These are phyloP conservation scores for Isatis tinctoria DNA, from an alignment of 345 rosid genomes.

Conservation along the genomic window DNA sequence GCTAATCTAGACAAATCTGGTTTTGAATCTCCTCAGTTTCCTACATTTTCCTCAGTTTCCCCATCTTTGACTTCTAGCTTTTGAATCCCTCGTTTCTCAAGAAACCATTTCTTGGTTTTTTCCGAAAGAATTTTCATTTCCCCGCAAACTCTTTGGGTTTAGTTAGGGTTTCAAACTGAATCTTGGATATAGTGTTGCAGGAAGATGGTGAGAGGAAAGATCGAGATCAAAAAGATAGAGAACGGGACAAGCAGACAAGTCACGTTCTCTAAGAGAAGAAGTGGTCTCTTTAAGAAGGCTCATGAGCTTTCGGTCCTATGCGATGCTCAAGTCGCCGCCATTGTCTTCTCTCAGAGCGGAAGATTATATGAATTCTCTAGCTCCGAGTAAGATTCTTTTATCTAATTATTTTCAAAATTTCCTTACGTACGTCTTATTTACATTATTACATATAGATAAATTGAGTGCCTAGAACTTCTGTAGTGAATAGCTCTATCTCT, in stretches of 20 bases:
- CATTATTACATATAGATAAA: background rate
- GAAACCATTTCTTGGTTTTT: background rate
- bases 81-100: conserved; percentile 11
- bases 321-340: conserved; percentile 56
- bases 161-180: conserved; percentile 9
- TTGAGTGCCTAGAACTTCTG: background rate
- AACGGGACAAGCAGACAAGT: conserved; percentile 54
- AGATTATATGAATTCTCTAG: conserved; percentile 42
- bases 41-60: conserved; percentile 3
- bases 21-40: conserved; percentile 1
- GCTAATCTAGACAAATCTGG: conserved; percentile 5
- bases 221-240: conserved; percentile 56
- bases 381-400: conserved; percentile 37
- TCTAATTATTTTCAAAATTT: background rate
- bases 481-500: conserved; percentile 9
- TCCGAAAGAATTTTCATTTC: background rate
- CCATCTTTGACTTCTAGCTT: conserved; percentile 13
- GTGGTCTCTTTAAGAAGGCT: conserved; percentile 59
- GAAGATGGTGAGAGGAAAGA: conserved; percentile 62
- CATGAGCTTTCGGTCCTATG: conserved; percentile 60
- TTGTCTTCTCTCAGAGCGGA: conserved; percentile 56
- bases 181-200: conserved; percentile 12
- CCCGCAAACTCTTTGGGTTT: background rate
- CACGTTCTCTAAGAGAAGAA: conserved; percentile 57
- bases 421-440: background rate